Percentiles rank a stretch among this genome's conserved stretches.
These are phyloP conservation scores for Grosmannia serpens DNA, from an alignment of 2,329 filamentous ascomycete species.

Conservation along the genomic window DNA sequence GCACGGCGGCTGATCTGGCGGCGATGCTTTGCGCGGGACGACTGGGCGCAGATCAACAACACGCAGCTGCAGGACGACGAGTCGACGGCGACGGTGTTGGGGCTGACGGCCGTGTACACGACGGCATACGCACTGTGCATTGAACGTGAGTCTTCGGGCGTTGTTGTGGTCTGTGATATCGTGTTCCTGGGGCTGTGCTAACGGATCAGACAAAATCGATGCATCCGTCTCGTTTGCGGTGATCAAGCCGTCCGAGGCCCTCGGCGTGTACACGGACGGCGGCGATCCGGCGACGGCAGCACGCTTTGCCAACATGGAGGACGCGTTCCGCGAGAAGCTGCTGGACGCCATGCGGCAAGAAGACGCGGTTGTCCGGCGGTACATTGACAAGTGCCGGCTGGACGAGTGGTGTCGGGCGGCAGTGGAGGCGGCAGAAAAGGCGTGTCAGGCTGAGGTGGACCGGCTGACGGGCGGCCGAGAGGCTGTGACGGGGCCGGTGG, in stretches of 20 bases:
- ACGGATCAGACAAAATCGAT: slow-evolving; percentile 17
- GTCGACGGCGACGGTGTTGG: slow-evolving; percentile 51
- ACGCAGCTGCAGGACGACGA: slow-evolving; percentile 63
- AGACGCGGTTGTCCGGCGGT: slow-evolving; percentile 51
- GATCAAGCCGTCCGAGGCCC: slow-evolving; percentile 38
- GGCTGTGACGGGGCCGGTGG: no score
- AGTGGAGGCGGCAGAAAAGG: slow-evolving; percentile 17
- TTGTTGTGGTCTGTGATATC: neutral
- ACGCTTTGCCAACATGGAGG: slow-evolving; percentile 47
- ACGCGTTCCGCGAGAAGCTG: slow-evolving; percentile 54
- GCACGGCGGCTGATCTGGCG: slow-evolving; percentile 67
- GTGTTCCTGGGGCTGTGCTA: slow-evolving; percentile 7
- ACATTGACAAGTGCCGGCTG: slow-evolving; percentile 57
- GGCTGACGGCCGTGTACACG: slow-evolving; percentile 55
- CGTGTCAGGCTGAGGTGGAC: slow-evolving; percentile 14
- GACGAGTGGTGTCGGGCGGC: slow-evolving; percentile 47
- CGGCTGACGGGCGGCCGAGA: slow-evolving; percentile 6
- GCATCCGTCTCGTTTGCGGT: slow-evolving; percentile 27
- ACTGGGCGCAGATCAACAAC: slow-evolving; percentile 73
- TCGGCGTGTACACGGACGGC: slow-evolving; percentile 49
- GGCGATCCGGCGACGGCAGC: slow-evolving; percentile 34
- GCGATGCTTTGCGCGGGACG: slow-evolving; percentile 68
- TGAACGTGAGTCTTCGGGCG: slow-evolving; percentile 40
- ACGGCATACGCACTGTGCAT: slow-evolving; percentile 54
- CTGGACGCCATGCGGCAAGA: slow-evolving; percentile 62